Percentiles rank a stretch among this genome's conserved stretches.
Conservation (phyloP, 345 rosid species). For the Alliaria petiolata region DNA sequence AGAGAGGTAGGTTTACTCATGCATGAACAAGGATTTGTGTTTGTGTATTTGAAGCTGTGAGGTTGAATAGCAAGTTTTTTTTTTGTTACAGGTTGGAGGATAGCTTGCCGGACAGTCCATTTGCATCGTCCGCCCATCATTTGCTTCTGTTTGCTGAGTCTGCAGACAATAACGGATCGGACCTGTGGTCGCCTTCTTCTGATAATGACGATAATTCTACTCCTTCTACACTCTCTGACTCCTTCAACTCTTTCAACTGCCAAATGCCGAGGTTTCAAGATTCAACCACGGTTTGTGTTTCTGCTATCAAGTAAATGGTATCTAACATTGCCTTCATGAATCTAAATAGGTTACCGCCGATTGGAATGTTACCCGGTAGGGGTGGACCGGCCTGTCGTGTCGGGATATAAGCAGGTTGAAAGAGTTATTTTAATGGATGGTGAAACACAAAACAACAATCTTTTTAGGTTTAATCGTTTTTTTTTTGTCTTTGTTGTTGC, state of each 20-base stretch:
- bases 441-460: background rate
- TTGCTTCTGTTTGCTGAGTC: constrained; percentile 36
- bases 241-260: constrained; percentile 59
- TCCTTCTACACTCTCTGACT: constrained; percentile 34
- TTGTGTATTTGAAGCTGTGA: background rate
- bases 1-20: constrained; percentile 23
- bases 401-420: constrained; percentile 59
- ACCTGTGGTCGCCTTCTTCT: constrained; percentile 29
- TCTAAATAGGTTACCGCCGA: constrained; percentile 35
- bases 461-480: background rate
- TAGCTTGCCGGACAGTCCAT: constrained; percentile 36
- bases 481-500: constrained; percentile 1
- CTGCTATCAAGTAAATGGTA: background rate
- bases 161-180: constrained; percentile 23
- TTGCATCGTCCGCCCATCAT: constrained; percentile 29
- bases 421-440: background rate
- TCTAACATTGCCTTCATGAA: constrained; percentile 2
- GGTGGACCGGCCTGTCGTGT: constrained; percentile 86
- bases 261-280: constrained; percentile 63
- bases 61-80: background rate
- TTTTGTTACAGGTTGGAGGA: constrained; percentile 31
- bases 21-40: background rate
- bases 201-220: constrained; percentile 43
- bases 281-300: background rate
- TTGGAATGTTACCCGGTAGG: constrained; percentile 67